Evolutionary conservation across 257 asterid genomes (phyloP).

Genomic region (Nicotiana tomentosiformis): DNA sequence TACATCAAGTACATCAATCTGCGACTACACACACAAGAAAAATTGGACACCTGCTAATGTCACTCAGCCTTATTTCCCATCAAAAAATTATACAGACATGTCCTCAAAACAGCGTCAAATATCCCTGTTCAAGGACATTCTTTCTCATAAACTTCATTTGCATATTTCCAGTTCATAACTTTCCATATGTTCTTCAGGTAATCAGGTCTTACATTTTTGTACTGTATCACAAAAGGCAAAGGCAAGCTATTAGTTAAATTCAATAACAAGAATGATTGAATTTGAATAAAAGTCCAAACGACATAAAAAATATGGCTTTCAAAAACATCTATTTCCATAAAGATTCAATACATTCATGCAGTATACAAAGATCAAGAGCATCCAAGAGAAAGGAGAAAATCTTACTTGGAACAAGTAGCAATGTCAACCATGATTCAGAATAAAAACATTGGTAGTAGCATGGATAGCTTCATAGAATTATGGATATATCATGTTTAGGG

Average conservation of each 20-base stretch:
- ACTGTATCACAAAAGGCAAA: constrained; percentile 40
- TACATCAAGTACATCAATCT: background rate
- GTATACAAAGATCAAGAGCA: background rate
- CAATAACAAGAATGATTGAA: background rate
- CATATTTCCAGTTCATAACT: constrained; percentile 76
- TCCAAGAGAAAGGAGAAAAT: background rate
- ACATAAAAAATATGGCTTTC: background rate
- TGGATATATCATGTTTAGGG: background rate
- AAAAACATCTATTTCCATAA: background rate
- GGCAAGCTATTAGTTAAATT: background rate
- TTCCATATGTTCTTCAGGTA: constrained; percentile 79
- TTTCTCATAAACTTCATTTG: constrained; percentile 48
- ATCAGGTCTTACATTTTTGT: constrained; percentile 79
- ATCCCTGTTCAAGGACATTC: constrained; percentile 30
- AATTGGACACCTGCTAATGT: background rate
- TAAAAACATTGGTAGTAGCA: background rate
- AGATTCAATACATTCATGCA: background rate
- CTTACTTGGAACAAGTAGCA: background rate
- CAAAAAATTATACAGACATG: background rate
- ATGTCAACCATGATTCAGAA: background rate
- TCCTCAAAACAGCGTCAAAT: background rate
- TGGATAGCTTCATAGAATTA: background rate
- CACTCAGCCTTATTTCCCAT: background rate
- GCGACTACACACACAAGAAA: background rate
- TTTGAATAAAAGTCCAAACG: background rate